phyloP scores from a whole-genome alignment of 2,329 filamentous ascomycete genomes.

The Hypoxylon sp. region DNA sequence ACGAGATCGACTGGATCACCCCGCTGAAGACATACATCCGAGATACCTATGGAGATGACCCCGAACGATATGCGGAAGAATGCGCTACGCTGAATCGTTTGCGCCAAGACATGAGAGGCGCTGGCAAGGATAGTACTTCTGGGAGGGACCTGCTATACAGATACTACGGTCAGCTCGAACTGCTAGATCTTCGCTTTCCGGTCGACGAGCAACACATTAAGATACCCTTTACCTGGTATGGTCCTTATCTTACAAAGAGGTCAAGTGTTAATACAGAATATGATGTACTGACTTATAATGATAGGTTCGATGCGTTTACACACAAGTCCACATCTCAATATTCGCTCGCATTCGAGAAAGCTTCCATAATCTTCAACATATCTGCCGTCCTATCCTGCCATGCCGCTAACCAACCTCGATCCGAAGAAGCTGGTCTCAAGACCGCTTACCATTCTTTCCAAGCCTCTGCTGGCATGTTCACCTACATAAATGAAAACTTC shows the following conservation, averaged over 20 bases:
- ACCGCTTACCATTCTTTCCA: conserved; percentile 98
- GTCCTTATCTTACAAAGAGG: neutral
- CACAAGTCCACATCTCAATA: conserved; percentile 97
- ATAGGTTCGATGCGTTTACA: conserved; percentile 98
- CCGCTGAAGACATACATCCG: conserved; percentile 95
- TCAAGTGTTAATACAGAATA: conserved; percentile 14
- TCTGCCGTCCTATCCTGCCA: conserved; percentile 96
- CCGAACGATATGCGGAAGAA: conserved; percentile 94
- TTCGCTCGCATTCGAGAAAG: conserved; percentile 96
- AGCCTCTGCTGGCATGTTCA: conserved; percentile 98
- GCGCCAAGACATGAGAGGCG: conserved; percentile 97
- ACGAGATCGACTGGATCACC: conserved; percentile 97
- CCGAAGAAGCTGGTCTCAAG: conserved; percentile 92
- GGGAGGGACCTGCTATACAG: conserved; percentile 93
- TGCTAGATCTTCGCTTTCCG: conserved; percentile 92
- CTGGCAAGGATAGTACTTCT: conserved; percentile 93
- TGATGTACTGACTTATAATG: conserved; percentile 29
- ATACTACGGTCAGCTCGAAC: conserved; percentile 96
- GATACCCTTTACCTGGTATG: conserved; percentile 96
- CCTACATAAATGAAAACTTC: conserved; percentile 99
- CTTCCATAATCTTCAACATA: conserved; percentile 99
- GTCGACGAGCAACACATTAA: conserved; percentile 99
- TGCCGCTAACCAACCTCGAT: conserved; percentile 89
- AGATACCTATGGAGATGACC: conserved; percentile 93
- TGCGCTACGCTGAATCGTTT: conserved; percentile 92